phyloP scores from a whole-genome alignment of 169 alveolate genomes.

The Ichthyophthirius multifiliis region DNA sequence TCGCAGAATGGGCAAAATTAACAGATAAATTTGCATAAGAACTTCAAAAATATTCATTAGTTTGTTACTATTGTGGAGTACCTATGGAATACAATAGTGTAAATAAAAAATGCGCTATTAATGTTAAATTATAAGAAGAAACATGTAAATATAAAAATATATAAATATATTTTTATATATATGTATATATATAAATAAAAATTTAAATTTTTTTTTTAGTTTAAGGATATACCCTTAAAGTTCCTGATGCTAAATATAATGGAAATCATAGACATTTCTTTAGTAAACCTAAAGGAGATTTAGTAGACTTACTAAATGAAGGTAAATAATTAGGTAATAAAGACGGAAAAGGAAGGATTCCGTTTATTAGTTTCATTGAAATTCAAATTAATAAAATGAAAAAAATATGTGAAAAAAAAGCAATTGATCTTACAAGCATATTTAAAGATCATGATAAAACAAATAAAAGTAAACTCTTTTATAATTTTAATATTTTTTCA shows the following conservation, averaged over 20 bases:
- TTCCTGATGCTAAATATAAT: slow-evolving; percentile 44
- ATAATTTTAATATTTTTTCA: neutral
- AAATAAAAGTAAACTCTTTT: neutral
- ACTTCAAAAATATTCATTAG: slow-evolving; percentile 64
- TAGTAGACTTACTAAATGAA: neutral
- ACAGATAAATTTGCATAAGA: slow-evolving; percentile 73
- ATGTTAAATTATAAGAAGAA: slow-evolving; percentile 31
- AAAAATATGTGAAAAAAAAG: slow-evolving; percentile 23
- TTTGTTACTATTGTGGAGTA: slow-evolving; percentile 81
- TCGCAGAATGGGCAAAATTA: slow-evolving; percentile 69
- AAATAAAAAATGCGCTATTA: slow-evolving; percentile 62
- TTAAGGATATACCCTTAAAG: slow-evolving; percentile 49
- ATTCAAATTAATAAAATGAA: slow-evolving; percentile 31
- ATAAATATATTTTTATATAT: neutral
- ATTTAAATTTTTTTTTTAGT: neutral
- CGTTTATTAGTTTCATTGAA: slow-evolving; percentile 3
- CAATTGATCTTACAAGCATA: slow-evolving; percentile 18
- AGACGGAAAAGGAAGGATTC: neutral
- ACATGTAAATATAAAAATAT: slow-evolving; percentile 3
- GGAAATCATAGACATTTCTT: slow-evolving; percentile 67
- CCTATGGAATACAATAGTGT: slow-evolving; percentile 67
- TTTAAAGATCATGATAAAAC: slow-evolving; percentile 34
- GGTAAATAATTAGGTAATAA: neutral
- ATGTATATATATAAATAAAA: neutral
- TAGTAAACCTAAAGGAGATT: slow-evolving; percentile 51